Base-by-base conservation (phyloP, 1,284 basidiomycete genomes). In the Tylopilus sp. region DNA sequence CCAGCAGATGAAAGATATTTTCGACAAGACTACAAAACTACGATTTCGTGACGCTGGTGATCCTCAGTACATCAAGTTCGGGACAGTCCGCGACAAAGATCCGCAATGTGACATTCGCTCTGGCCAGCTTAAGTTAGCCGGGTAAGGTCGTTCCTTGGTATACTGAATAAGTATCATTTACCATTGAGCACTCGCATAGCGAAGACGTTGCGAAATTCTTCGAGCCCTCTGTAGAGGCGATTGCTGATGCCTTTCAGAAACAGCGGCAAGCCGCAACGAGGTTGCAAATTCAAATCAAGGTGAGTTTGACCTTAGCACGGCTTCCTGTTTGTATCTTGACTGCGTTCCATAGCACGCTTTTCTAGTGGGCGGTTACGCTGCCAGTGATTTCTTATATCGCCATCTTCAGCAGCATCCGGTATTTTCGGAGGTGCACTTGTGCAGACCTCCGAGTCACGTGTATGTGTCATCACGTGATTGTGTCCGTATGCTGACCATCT, bases 1-100 rank as follows among this genome's bases (percentile, higher is more conserved):
- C 21, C 61, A 69, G 3, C 59, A 71, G 23, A 78, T 81, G 46
- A 56, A 61, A 0, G 59, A 65, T 0, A 63, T 64, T 28, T 80
- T 81, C 41, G 78, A 81, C 58, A 73, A 70, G 45, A 71, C 67
- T 0, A 74, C 76, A 2, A 80, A 79, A 47, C 53, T 73, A 39
- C 63, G 66, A 34, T 81, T 80, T 48, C 64, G 70, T 7, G 66
- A 68, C 34, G 53, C 59, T 0, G 53, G 59, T 0, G 71, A 72
- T 31, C 68, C 72, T 2, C 70, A 72, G 7, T 77, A 69, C 43
- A 74, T 80, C 55, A 70, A 63, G 45, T 80, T 81, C 48, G 77
- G 78, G 9, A 64, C 65, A 13, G 44, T 66, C 6, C 65, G 68
- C 2, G 77, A 80, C 49, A 72, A 68, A 33, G 76, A 79, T 46